A percentile compares a stretch with the other conserved stretches of the same genome.
Evolutionary conservation across 1,284 basidiomycete genomes (phyloP).

Genomic region (Ganoderma boninense): DNA sequence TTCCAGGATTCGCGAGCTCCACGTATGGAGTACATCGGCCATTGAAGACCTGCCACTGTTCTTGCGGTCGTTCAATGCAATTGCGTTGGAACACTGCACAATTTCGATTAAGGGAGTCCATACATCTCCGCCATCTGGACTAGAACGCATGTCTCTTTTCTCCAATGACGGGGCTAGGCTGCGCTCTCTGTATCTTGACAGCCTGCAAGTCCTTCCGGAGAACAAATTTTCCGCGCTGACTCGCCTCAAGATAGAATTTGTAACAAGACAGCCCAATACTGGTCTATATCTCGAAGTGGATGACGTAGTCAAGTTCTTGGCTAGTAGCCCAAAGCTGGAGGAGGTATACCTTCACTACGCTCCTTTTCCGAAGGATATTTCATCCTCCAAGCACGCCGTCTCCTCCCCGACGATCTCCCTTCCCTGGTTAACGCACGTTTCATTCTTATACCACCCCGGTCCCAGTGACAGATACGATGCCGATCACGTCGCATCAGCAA

Average conservation of each 20-base stretch:
- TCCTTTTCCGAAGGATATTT: not conserved
- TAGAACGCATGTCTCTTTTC: conserved; percentile 3
- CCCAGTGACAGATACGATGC: no score
- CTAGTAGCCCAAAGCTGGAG: conserved; percentile 7
- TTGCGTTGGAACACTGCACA: not conserved
- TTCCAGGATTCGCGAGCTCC: not conserved
- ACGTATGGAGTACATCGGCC: not conserved
- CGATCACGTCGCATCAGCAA: no score
- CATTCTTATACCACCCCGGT: not conserved
- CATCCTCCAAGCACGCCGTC: no score
- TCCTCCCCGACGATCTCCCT: not conserved
- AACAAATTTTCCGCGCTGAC: conserved; percentile 6
- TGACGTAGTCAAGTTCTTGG: conserved; percentile 10
- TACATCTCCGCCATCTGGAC: no score
- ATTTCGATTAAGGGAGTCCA: not conserved
- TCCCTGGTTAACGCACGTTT: not conserved
- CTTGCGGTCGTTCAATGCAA: not conserved
- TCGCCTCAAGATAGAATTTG: not conserved
- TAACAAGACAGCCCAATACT: not conserved
- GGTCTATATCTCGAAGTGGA: not conserved
- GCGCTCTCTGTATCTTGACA: conserved; percentile 7
- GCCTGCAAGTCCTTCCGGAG: not conserved
- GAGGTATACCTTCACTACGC: conserved; percentile 3
- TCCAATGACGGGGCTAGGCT: not conserved
- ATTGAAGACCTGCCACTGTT: not conserved